These are phyloP conservation scores for Solanum tarapatanum DNA, from an alignment of 257 asterid genomes.

Conservation along the genomic window DNA sequence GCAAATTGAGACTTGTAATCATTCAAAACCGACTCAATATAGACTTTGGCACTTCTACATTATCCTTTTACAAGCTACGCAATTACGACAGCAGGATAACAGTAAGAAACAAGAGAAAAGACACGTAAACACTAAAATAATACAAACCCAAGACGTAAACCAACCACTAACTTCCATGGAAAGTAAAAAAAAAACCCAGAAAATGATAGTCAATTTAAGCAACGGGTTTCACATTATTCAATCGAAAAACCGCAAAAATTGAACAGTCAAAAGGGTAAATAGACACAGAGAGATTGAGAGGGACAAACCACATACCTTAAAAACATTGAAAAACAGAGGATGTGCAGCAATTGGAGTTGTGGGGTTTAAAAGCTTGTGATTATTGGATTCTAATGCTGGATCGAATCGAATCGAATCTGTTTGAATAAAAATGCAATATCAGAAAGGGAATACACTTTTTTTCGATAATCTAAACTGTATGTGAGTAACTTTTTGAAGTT, in stretches of 20 bases:
- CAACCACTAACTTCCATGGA: background rate
- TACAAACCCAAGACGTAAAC: conserved; percentile 9
- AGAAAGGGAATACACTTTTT: background rate
- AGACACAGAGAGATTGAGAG: background rate
- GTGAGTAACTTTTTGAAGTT: background rate
- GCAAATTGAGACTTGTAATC: background rate
- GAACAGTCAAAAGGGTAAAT: background rate
- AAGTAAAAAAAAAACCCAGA: background rate
- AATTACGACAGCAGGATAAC: background rate
- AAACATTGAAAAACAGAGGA: background rate
- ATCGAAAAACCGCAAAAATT: background rate
- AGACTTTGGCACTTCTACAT: background rate
- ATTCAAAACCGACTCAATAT: background rate
- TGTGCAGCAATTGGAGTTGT: background rate
- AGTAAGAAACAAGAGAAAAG: background rate
- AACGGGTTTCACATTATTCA: background rate
- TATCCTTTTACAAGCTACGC: background rate
- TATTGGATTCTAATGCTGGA: background rate
- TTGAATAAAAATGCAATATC: background rate
- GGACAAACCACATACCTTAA: background rate
- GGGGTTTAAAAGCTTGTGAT: background rate
- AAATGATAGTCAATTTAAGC: background rate
- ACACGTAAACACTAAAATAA: conserved; percentile 2
- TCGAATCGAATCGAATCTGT: background rate
- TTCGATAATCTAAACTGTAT: background rate